These are phyloP conservation scores for Choiromyces venosus DNA, from an alignment of 495 filamentous ascomycete genomes.

Conservation along the genomic window DNA sequence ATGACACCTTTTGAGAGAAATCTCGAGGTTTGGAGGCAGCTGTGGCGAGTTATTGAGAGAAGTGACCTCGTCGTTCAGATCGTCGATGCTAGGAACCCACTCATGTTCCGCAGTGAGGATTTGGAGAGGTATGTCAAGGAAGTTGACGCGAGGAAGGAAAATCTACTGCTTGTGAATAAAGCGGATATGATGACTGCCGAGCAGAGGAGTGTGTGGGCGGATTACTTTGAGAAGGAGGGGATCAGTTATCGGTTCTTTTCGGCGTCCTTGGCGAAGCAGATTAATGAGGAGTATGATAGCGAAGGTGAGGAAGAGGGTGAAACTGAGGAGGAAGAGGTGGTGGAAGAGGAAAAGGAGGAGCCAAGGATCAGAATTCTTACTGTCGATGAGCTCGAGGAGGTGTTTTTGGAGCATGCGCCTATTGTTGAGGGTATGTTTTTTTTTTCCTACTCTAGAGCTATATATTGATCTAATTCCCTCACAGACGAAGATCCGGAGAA, in stretches of 20 bases:
- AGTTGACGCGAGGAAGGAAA: constrained; percentile 79
- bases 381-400: constrained; percentile 81
- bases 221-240: constrained; percentile 71
- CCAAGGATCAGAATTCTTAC: constrained; percentile 75
- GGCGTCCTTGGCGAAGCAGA: constrained; percentile 80
- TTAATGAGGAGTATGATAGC: constrained; percentile 61
- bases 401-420: constrained; percentile 74
- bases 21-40: constrained; percentile 93
- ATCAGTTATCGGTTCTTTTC: constrained; percentile 96
- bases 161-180: constrained; percentile 94
- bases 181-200: constrained; percentile 95
- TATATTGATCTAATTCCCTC: constrained; percentile 14
- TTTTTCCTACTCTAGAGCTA: not conserved
- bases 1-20: constrained; percentile 99
- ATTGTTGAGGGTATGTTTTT: constrained; percentile 49
- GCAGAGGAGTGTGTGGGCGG: constrained; percentile 80
- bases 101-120: constrained; percentile 91
- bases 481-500: constrained; percentile 45
- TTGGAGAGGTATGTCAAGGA: constrained; percentile 91
- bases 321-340: constrained; percentile 44
- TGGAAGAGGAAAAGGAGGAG: constrained; percentile 47
- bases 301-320: constrained; percentile 50
- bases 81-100: constrained; percentile 91
- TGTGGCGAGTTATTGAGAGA: constrained; percentile 97
- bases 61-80: constrained; percentile 97